A percentile compares a stretch with the other conserved stretches of the same genome.
phyloP scores from a whole-genome alignment of 192 early-diverging fungal genomes.

The Coemansia sp. region DNA sequence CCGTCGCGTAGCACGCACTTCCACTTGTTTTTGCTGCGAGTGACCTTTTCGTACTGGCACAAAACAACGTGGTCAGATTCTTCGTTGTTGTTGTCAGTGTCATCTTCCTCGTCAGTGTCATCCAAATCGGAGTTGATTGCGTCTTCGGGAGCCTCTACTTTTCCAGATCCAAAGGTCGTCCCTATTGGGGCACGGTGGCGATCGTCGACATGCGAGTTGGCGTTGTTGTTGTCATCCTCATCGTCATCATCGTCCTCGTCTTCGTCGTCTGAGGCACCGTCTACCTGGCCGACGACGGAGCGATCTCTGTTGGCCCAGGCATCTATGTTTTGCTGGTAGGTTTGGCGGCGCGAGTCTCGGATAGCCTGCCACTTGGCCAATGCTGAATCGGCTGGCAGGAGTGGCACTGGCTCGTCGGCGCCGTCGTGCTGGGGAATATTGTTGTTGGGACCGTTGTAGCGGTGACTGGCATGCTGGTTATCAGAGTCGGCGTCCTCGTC shows the following conservation, averaged over 20 bases:
- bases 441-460: slow-evolving; percentile 15
- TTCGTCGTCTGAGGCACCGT: slow-evolving; percentile 49
- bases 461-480: slow-evolving; percentile 12
- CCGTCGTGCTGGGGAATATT: slow-evolving; percentile 69
- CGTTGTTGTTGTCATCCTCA: slow-evolving; percentile 14
- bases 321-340: slow-evolving; percentile 12
- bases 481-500: slow-evolving; percentile 31
- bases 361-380: slow-evolving; percentile 36
- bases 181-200: slow-evolving; percentile 17
- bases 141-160: slow-evolving; percentile 57
- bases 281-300: slow-evolving; percentile 32
- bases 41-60: slow-evolving; percentile 84
- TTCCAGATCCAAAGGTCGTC: background rate
- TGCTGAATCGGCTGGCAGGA: background rate
- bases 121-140: slow-evolving; percentile 77
- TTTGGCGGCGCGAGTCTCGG: slow-evolving; percentile 20
- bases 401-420: slow-evolving; percentile 39
- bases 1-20: slow-evolving; percentile 94
- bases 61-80: slow-evolving; percentile 76
- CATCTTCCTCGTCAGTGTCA: slow-evolving; percentile 74
- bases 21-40: slow-evolving; percentile 98
- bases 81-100: slow-evolving; percentile 61
- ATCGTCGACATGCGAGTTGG: slow-evolving; percentile 29
- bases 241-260: slow-evolving; percentile 42
- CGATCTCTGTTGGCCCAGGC: slow-evolving; percentile 10